phyloP scores from a whole-genome alignment of 345 rosid genomes.

The Xanthoceras sorbifolium region DNA sequence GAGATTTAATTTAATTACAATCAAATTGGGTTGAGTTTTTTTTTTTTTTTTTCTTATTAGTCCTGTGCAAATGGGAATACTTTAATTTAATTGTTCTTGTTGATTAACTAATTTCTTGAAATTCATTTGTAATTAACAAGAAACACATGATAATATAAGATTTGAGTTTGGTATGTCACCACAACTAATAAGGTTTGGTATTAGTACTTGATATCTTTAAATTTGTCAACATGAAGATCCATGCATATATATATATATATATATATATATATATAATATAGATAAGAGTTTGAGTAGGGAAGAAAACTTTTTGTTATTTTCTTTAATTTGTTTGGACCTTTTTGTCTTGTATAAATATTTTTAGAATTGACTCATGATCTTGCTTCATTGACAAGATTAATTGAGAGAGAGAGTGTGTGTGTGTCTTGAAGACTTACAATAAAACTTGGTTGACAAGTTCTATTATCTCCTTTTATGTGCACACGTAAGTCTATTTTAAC shows the following conservation, averaged over 20 bases:
- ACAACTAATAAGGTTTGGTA: background rate
- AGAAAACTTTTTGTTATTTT: background rate
- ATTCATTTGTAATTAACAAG: background rate
- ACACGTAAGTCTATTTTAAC: too few species aligned
- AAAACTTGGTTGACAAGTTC: conserved; percentile 17
- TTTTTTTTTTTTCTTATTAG: too few species aligned
- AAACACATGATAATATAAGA: background rate
- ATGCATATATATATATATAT: too few species aligned
- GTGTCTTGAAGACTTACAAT: background rate
- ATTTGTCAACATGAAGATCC: background rate
- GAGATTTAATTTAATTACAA: too few species aligned
- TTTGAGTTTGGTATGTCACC: background rate
- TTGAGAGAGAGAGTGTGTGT: too few species aligned
- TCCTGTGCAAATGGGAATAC: too few species aligned
- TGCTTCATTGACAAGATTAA: conserved; percentile 1
- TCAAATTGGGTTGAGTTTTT: too few species aligned
- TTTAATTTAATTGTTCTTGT: background rate
- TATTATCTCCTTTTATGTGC: too few species aligned
- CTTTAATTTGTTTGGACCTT: background rate
- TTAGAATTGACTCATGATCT: background rate
- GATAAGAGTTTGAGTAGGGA: background rate
- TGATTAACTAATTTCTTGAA: background rate
- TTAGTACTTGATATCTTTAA: background rate
- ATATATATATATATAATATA: too few species aligned
- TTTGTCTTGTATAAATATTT: background rate